phyloP scores from a whole-genome alignment of 257 asterid genomes.

The Cordia subcordata region DNA sequence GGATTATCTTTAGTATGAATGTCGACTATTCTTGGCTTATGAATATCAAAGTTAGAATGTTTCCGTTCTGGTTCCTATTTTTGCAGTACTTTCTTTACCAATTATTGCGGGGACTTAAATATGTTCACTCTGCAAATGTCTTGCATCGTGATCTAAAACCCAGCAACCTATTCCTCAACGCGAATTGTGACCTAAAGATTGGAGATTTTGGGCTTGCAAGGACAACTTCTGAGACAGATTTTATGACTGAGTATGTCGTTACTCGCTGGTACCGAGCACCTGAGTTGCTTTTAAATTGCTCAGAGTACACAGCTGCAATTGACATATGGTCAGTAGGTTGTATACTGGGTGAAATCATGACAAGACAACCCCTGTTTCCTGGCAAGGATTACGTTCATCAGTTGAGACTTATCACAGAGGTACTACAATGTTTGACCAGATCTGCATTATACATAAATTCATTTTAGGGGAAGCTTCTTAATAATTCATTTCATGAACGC shows the following conservation, averaged over 20 bases:
- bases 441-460: too few species aligned
- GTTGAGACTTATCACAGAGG: constrained; percentile 94
- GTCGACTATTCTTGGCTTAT: too few species aligned
- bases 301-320: constrained; percentile 94
- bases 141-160: constrained; percentile 98
- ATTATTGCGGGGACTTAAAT: constrained; percentile 85
- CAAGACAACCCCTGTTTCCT: constrained; percentile 88
- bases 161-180: constrained; percentile 80
- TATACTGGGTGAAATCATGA: constrained; percentile 93
- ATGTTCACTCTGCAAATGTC: constrained; percentile 89
- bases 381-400: constrained; percentile 97
- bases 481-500: background rate
- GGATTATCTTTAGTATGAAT: too few species aligned
- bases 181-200: constrained; percentile 81
- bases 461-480: too few species aligned
- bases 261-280: constrained; percentile 99
- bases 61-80: constrained; percentile 7
- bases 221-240: constrained; percentile 96
- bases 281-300: constrained; percentile 89
- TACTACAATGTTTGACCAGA: constrained; percentile 11
- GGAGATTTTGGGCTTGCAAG: constrained; percentile 98
- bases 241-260: constrained; percentile 98
- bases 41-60: too few species aligned
- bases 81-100: constrained; percentile 95
- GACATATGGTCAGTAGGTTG: constrained; percentile 99